Conservation (phyloP, 164 flowering plant genomes). For the Tinospora cordifolia region DNA sequence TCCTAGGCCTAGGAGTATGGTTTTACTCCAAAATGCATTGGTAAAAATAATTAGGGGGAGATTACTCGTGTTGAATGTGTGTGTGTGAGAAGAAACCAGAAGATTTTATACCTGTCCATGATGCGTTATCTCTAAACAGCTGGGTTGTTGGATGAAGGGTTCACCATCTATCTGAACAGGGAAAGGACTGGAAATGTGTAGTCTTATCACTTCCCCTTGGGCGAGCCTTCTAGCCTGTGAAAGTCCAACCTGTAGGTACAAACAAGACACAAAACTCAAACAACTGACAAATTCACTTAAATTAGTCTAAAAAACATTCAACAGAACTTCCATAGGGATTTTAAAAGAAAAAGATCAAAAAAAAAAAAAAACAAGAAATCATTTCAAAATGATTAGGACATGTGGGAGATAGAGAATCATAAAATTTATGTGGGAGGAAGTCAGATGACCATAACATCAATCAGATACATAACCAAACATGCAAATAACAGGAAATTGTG, state of each 20-base stretch:
- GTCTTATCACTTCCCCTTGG: conserved; percentile 43
- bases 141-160: conserved; percentile 65
- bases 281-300: neutral
- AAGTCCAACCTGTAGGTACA: conserved; percentile 57
- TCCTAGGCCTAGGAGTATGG: too few relatives aligned
- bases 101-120: conserved; percentile 54
- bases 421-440: neutral
- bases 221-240: conserved; percentile 68
- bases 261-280: conserved; percentile 4
- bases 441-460: neutral
- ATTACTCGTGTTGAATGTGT: neutral
- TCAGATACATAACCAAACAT: neutral
- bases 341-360: too few relatives aligned
- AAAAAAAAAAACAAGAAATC: conserved; percentile 1
- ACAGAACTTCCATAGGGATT: too few relatives aligned
- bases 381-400: neutral
- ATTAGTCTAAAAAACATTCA: neutral
- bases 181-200: conserved; percentile 46
- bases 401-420: neutral
- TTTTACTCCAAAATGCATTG: too few relatives aligned
- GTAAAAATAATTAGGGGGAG: neutral
- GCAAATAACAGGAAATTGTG: neutral
- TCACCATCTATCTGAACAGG: conserved; percentile 87
- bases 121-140: conserved; percentile 52
- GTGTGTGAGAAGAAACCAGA: neutral